phyloP scores from a whole-genome alignment of 768 basidiomycete species.

The Trametes punicea region DNA sequence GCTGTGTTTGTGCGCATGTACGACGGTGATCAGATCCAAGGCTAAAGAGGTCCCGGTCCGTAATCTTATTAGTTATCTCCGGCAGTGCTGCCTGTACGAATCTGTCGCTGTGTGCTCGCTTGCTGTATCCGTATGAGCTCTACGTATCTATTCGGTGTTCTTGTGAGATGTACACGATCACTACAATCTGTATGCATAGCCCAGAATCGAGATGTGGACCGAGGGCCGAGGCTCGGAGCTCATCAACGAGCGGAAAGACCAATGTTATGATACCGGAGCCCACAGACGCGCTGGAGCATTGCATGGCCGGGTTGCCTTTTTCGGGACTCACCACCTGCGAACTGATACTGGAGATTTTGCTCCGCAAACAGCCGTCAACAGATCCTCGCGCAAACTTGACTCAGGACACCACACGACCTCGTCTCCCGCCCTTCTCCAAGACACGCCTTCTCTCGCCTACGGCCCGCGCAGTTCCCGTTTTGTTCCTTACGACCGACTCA shows the following conservation, averaged over 20 bases:
- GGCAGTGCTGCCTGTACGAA: conserved; percentile 7
- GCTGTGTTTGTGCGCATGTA: conserved; percentile 2
- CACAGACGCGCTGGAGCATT: background rate
- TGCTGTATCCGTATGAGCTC: conserved; percentile 9
- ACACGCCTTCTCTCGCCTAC: background rate
- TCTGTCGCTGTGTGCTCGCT: background rate
- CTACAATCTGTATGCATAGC: too few relatives aligned
- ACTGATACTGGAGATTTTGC: conserved; percentile 21
- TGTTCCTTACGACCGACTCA: background rate
- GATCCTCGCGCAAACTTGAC: conserved; percentile 20
- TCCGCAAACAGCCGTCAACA: conserved; percentile 30
- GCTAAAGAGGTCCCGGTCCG: background rate
- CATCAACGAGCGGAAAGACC: background rate
- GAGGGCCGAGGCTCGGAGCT: too few relatives aligned
- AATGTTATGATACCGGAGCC: background rate
- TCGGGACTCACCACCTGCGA: conserved; percentile 22
- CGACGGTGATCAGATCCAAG: background rate
- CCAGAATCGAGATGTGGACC: too few relatives aligned
- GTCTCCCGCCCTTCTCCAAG: conserved; percentile 2
- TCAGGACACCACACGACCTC: conserved; percentile 27
- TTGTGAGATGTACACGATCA: background rate
- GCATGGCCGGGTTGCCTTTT: conserved; percentile 13
- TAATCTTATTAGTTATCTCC: conserved; percentile 15
- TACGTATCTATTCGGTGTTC: background rate
- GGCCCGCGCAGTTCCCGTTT: background rate